These are phyloP conservation scores for Penicillium freii DNA, from an alignment of 2,329 filamentous ascomycete genomes.

Conservation along the genomic window DNA sequence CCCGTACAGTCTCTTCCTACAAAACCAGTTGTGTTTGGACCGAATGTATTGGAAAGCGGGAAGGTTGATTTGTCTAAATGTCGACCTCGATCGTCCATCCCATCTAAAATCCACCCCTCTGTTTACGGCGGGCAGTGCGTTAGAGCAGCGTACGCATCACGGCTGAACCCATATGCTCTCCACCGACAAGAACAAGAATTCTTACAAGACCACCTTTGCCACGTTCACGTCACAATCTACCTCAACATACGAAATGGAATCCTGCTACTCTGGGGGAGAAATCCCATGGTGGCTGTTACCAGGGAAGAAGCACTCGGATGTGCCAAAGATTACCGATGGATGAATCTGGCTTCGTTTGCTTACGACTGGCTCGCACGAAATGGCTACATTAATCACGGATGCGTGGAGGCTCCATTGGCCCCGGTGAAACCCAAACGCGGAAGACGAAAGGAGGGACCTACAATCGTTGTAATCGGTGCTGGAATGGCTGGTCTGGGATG, in stretches of 20 bases:
- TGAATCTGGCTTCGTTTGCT: slow-evolving; percentile 80
- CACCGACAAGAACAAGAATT: slow-evolving; percentile 81
- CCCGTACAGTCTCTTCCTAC: slow-evolving; percentile 15
- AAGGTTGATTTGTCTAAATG: slow-evolving; percentile 49
- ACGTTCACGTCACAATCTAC: slow-evolving; percentile 89
- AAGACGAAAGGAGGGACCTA: slow-evolving; percentile 58
- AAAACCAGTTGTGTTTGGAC: slow-evolving; percentile 15
- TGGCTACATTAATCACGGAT: slow-evolving; percentile 97
- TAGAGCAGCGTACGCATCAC: slow-evolving; percentile 80
- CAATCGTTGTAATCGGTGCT: slow-evolving; percentile 82
- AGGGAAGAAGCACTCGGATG: slow-evolving; percentile 86
- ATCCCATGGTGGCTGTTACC: slow-evolving; percentile 77
- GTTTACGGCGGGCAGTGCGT: slow-evolving; percentile 93
- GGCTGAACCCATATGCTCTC: slow-evolving; percentile 83
- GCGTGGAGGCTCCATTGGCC: slow-evolving; percentile 66
- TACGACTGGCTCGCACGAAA: slow-evolving; percentile 89
- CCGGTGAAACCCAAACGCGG: slow-evolving; percentile 40
- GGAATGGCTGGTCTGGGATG: slow-evolving; percentile 93
- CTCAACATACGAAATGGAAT: slow-evolving; percentile 96
- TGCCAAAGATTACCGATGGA: slow-evolving; percentile 82
- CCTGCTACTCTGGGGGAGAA: slow-evolving; percentile 81
- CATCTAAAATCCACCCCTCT: slow-evolving; percentile 65
- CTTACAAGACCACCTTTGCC: slow-evolving; percentile 76
- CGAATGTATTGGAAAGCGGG: slow-evolving; percentile 26
- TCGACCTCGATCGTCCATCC: slow-evolving; percentile 79